phyloP scores from a whole-genome alignment of 768 basidiomycete species.

The Mycena filopes region DNA sequence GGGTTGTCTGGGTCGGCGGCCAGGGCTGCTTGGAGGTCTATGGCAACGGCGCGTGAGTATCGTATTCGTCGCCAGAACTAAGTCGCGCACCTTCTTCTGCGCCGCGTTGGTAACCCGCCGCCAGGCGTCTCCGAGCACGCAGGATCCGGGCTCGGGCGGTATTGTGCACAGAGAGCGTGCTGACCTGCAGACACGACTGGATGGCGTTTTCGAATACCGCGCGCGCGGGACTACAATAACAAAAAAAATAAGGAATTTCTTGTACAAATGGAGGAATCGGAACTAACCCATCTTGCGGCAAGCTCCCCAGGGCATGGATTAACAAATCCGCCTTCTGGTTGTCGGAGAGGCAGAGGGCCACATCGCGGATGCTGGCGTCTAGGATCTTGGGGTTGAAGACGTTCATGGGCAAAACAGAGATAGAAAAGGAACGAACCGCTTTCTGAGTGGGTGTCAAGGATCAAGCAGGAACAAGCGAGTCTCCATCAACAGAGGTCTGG shows the following conservation, averaged over 20 bases:
- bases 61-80: constrained; percentile 6
- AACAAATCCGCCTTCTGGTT: constrained; percentile 78
- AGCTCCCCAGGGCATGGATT: constrained; percentile 84
- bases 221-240: constrained; percentile 59
- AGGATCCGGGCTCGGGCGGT: constrained; percentile 71
- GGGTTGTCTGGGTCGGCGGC: constrained; percentile 73
- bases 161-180: constrained; percentile 60
- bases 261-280: constrained; percentile 17
- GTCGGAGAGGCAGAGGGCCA: constrained; percentile 64
- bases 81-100: constrained; percentile 69
- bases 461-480: neutral
- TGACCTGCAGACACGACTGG: constrained; percentile 73
- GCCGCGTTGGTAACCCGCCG: constrained; percentile 66
- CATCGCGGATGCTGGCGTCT: constrained; percentile 80
- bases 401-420: constrained; percentile 51
- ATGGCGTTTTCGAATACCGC: constrained; percentile 79
- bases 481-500: neutral
- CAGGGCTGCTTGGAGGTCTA: constrained; percentile 76
- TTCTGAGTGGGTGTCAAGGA: neutral
- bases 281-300: constrained; percentile 75
- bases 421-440: neutral
- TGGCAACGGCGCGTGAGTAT: constrained; percentile 1
- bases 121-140: constrained; percentile 73
- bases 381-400: constrained; percentile 82
- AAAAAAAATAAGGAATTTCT: constrained; percentile 4